phyloP scores from a whole-genome alignment of 179 eudicot genomes.

The Camellia oleifera region DNA sequence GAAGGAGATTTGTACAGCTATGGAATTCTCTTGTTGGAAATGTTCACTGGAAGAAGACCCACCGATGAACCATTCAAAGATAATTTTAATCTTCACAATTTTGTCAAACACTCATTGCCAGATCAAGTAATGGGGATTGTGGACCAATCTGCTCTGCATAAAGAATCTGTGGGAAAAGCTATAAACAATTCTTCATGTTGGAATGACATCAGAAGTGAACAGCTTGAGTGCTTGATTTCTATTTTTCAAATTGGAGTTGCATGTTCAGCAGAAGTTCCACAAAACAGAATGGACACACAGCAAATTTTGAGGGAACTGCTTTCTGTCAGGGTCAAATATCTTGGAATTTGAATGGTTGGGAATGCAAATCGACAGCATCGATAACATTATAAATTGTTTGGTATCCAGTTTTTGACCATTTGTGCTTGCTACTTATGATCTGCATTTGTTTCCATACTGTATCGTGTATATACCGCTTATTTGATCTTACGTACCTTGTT shows the following conservation, averaged over 20 bases:
- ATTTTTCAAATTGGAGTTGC: slow-evolving; percentile 13
- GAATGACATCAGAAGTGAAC: background rate
- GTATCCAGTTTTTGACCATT: too few species aligned
- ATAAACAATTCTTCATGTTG: background rate
- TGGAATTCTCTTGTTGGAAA: slow-evolving; percentile 18
- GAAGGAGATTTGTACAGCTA: slow-evolving; percentile 18
- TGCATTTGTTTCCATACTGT: too few species aligned
- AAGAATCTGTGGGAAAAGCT: background rate
- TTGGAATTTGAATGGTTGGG: background rate
- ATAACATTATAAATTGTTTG: too few species aligned
- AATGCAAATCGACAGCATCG: too few species aligned
- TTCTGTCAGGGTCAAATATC: background rate
- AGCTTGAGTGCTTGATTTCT: background rate
- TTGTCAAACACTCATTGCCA: slow-evolving; percentile 10
- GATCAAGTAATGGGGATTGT: slow-evolving; percentile 7
- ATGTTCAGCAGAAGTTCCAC: slow-evolving; percentile 14
- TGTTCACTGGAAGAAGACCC: slow-evolving; percentile 17
- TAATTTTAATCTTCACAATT: slow-evolving; percentile 16
- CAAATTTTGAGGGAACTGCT: slow-evolving; percentile 9
- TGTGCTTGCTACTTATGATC: too few species aligned
- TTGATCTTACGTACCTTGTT: too few species aligned
- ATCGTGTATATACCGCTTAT: too few species aligned
- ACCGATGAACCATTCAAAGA: slow-evolving; percentile 13
- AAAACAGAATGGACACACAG: slow-evolving; percentile 13
- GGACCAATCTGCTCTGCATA: slow-evolving; percentile 8